These are phyloP conservation scores for Tillandsia fasciculata DNA, from an alignment of 176 grass and related monocot genomes.

Conservation along the genomic window DNA sequence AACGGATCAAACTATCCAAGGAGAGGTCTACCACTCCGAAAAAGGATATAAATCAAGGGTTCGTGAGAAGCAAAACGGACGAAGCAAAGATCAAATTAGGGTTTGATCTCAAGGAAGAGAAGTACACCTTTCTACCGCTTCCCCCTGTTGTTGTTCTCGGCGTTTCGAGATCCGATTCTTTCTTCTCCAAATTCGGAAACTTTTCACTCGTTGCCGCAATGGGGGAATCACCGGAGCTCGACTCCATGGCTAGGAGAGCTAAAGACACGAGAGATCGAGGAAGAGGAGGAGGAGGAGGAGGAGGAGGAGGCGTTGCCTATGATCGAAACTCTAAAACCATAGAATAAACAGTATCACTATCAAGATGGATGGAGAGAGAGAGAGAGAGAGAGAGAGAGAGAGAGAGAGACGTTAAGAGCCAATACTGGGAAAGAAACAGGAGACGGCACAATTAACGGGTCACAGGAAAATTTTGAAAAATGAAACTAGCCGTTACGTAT, in stretches of 20 bases:
- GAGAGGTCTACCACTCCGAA: not conserved
- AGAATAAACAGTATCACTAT: not conserved
- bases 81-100: not conserved
- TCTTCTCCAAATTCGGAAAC: constrained; percentile 10
- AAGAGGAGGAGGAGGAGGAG: not conserved
- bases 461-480: not conserved
- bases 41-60: not conserved
- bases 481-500: not conserved
- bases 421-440: not conserved
- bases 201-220: not conserved
- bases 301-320: not conserved
- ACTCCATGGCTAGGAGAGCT: not conserved
- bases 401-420: not conserved
- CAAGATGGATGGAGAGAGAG: not conserved
- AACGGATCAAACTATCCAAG: not conserved
- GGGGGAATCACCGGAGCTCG: not conserved
- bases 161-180: constrained; percentile 16
- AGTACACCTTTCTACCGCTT: constrained; percentile 32
- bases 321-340: no score
- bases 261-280: not conserved
- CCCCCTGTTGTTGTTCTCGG: constrained; percentile 1
- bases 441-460: not conserved
- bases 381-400: not conserved
- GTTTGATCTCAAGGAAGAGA: not conserved
- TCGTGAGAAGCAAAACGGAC: not conserved